Evolutionary conservation across 164 flowering plant species (phyloP).

Genomic region (Stephania japonica): DNA sequence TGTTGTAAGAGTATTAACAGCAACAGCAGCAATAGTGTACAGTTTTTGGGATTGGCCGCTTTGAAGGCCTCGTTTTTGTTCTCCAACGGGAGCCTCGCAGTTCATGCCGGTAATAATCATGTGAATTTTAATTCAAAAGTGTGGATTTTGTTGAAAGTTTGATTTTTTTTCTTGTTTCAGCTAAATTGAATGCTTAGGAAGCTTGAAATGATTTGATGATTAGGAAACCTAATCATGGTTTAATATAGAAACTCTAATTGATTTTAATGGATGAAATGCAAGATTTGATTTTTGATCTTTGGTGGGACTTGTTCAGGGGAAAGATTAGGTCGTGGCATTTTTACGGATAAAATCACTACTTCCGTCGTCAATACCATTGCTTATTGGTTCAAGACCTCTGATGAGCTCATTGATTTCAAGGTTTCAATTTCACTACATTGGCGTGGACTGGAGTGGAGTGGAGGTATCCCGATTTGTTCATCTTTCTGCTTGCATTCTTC

Average conservation of each 20-base stretch:
- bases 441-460: no score
- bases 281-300: background rate
- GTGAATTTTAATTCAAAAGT: no score
- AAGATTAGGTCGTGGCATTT: conserved; percentile 83
- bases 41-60: conserved; percentile 26
- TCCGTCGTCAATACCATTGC: conserved; percentile 93
- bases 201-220: background rate
- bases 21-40: conserved; percentile 28
- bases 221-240: background rate
- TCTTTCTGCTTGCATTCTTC: no score
- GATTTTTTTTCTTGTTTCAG: background rate
- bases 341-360: conserved; percentile 87
- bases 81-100: conserved; percentile 71
- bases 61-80: conserved; percentile 45
- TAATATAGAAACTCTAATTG: background rate
- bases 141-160: background rate
- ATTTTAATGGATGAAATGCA: background rate
- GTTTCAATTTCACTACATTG: conserved; percentile 13
- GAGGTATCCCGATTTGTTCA: no score
- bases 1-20: conserved; percentile 11
- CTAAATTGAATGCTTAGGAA: background rate
- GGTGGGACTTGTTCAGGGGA: conserved; percentile 51
- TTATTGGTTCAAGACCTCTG: conserved; percentile 79
- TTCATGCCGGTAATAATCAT: conserved; percentile 87
- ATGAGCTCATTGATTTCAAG: conserved; percentile 90